Conservation (phyloP, 2,329 filamentous ascomycete genomes). For the Davidsoniella neocaledoniae region DNA sequence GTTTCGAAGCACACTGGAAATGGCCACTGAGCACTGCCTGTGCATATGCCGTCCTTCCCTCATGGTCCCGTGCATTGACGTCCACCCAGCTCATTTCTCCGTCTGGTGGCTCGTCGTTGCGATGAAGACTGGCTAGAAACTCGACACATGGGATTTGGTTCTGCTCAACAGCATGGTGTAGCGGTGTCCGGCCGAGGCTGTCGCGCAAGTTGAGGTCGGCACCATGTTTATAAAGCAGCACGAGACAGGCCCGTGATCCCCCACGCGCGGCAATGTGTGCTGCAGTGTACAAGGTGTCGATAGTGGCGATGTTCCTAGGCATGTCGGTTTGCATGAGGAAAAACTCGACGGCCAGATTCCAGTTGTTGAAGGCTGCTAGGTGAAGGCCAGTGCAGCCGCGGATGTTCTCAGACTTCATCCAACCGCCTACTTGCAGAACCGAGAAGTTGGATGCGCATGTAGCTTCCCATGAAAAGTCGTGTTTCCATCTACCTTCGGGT, state of each 20-base stretch:
- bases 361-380: conserved; percentile 12
- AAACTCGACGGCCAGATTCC: conserved; percentile 11
- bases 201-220: conserved; percentile 19
- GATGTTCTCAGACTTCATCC: neutral
- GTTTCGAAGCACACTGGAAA: neutral
- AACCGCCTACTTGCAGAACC: conserved; percentile 5
- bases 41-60: neutral
- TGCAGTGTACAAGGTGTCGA: conserved; percentile 3
- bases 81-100: neutral
- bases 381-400: conserved; percentile 11
- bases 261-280: conserved; percentile 12
- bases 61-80: neutral
- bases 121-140: neutral
- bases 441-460: conserved; percentile 12
- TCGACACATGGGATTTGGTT: neutral
- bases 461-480: conserved; percentile 11
- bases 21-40: neutral
- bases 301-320: conserved; percentile 3
- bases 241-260: conserved; percentile 13
- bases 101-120: no score
- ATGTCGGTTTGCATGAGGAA: conserved; percentile 6
- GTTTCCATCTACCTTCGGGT: neutral
- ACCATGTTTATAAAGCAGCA: conserved; percentile 17
- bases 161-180: conserved; percentile 13
- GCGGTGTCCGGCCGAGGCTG: conserved; percentile 19